Percentiles rank a stretch among this genome's conserved stretches.
phyloP scores from a whole-genome alignment of 2,329 filamentous ascomycete species.

The Aspergillus caelatus region DNA sequence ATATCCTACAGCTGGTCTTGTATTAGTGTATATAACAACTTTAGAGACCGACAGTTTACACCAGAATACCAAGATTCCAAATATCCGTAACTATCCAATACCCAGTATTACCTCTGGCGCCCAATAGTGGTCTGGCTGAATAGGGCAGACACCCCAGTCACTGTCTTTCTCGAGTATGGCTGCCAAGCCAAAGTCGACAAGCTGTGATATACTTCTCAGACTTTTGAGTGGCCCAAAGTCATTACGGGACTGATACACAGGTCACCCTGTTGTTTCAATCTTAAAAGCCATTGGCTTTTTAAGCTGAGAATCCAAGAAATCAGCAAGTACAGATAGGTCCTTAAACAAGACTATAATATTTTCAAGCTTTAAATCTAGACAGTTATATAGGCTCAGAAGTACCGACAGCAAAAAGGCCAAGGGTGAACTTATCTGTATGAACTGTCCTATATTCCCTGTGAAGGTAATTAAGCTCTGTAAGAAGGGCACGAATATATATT shows the following conservation, averaged over 20 bases:
- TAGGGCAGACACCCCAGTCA: slow-evolving; percentile 42
- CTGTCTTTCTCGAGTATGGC: slow-evolving; percentile 43
- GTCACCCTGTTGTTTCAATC: slow-evolving; percentile 33
- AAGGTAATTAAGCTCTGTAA: slow-evolving; percentile 48
- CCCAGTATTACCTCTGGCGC: slow-evolving; percentile 46
- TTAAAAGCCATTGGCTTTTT: slow-evolving; percentile 38
- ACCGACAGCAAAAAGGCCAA: slow-evolving; percentile 13
- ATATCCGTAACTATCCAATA: slow-evolving; percentile 44
- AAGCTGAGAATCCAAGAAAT: slow-evolving; percentile 36
- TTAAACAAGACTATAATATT: slow-evolving; percentile 46
- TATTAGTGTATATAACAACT: slow-evolving; percentile 27
- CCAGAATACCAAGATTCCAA: slow-evolving; percentile 46
- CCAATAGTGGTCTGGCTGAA: slow-evolving; percentile 50
- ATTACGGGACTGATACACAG: slow-evolving; percentile 37
- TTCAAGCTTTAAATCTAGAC: slow-evolving; percentile 47
- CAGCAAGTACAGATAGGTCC: slow-evolving; percentile 33
- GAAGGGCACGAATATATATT: slow-evolving; percentile 40
- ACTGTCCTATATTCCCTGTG: slow-evolving; percentile 45
- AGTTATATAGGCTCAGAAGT: slow-evolving; percentile 18
- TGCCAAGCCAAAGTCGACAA: slow-evolving; percentile 43
- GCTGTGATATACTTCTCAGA: slow-evolving; percentile 31
- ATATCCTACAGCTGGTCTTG: slow-evolving; percentile 41
- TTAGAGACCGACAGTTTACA: slow-evolving; percentile 22
- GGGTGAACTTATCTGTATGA: slow-evolving; percentile 41
- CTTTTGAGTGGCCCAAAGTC: slow-evolving; percentile 36